Percentiles rank a stretch among this genome's conserved stretches.
Conservation (phyloP, 805 yeast species). For the Blastobotrys americana region DNA sequence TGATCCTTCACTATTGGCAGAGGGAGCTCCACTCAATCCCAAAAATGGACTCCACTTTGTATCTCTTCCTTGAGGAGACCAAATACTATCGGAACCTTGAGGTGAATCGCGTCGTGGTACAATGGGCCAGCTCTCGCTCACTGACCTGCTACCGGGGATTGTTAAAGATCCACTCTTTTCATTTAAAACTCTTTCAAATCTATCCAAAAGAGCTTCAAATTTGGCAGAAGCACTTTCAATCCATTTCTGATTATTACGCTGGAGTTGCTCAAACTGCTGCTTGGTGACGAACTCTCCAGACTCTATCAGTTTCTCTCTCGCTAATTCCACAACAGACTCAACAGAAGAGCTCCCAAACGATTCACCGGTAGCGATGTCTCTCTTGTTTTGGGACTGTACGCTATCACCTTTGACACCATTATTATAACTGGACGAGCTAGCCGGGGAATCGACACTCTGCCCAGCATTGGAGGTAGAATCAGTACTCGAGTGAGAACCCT, state of each 20-base stretch:
- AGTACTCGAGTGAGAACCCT: too few species aligned
- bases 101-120: neutral
- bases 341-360: too few species aligned
- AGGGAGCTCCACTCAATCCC: too few species aligned
- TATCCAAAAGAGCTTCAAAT: conserved; percentile 1
- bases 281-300: conserved; percentile 17
- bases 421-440: neutral
- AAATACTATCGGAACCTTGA: neutral
- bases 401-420: neutral
- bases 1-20: too few species aligned
- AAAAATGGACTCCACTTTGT: neutral
- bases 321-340: conserved; percentile 5
- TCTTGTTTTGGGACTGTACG: neutral
- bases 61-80: conserved; percentile 1
- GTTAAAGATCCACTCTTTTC: neutral
- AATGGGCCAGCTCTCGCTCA: neutral
- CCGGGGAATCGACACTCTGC: neutral
- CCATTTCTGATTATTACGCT: conserved; percentile 2
- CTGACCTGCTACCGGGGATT: neutral
- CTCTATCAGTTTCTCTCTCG: conserved; percentile 7
- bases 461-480: neutral
- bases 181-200: neutral
- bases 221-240: neutral
- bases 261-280: conserved; percentile 7
- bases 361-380: neutral